Evolutionary conservation across 2,329 filamentous ascomycete species (phyloP).

Genomic region (Diaporthe citrichinensis): DNA sequence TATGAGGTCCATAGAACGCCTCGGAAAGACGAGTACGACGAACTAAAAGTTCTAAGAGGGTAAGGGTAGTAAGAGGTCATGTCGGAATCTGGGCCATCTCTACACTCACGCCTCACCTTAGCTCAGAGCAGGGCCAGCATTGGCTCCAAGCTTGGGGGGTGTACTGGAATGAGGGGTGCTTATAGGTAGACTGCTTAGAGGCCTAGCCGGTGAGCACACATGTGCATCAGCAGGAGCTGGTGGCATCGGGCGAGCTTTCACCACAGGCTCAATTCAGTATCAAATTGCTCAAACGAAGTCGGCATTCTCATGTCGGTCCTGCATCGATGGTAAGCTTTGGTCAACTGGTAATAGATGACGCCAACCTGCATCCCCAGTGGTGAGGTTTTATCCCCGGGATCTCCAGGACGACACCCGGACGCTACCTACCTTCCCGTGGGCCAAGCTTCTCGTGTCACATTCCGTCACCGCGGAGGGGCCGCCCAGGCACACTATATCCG

Average conservation of each 20-base stretch:
- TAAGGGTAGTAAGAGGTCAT: neutral
- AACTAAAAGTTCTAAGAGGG: neutral
- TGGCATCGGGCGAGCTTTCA: neutral
- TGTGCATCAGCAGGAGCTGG: neutral
- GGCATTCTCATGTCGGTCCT: neutral
- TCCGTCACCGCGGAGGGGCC: conserved; percentile 2
- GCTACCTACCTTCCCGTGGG: conserved; percentile 14
- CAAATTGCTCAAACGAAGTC: neutral
- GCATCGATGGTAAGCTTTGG: neutral
- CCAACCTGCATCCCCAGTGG: neutral
- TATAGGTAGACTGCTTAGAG: neutral
- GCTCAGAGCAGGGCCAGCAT: neutral
- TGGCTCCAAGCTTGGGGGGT: too few species aligned
- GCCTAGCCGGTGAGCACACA: neutral
- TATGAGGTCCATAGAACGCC: neutral
- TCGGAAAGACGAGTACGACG: neutral
- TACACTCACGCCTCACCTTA: too few species aligned
- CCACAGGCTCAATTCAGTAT: neutral
- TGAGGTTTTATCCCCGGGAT: neutral
- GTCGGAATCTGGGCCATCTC: too few species aligned
- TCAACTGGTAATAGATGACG: conserved; percentile 22
- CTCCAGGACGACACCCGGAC: neutral
- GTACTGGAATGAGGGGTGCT: neutral
- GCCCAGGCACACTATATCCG: neutral
- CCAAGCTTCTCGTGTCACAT: conserved; percentile 6